phyloP scores from a whole-genome alignment of 2,329 filamentous ascomycete species.

The Stagonosporopsis vannaccii region DNA sequence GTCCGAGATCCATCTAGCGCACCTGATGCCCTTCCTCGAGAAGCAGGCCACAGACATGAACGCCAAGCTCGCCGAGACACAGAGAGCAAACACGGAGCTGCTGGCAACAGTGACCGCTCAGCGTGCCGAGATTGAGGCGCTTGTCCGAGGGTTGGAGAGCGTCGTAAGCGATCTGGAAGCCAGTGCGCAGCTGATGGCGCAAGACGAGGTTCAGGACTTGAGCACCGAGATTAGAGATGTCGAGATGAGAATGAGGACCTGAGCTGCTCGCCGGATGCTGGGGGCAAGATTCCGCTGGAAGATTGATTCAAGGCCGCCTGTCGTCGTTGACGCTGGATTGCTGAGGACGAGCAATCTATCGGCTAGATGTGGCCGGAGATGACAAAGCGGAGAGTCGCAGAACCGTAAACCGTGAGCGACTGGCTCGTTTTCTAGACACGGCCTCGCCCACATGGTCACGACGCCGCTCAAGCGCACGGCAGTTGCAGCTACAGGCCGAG shows the following conservation, averaged over 20 bases:
- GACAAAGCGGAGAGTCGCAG: neutral
- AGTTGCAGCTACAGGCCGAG: neutral
- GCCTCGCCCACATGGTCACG: neutral
- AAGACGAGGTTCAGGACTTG: slow-evolving; percentile 47
- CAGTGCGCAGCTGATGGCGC: slow-evolving; percentile 52
- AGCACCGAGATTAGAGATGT: slow-evolving; percentile 45
- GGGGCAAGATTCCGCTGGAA: neutral
- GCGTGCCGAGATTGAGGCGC: slow-evolving; percentile 62
- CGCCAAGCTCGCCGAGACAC: slow-evolving; percentile 57
- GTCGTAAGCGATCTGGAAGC: slow-evolving; percentile 65
- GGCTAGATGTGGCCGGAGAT: neutral
- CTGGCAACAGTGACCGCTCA: slow-evolving; percentile 61
- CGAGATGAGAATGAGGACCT: slow-evolving; percentile 47
- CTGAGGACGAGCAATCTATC: neutral
- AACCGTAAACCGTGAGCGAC: neutral
- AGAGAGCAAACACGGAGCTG: slow-evolving; percentile 62
- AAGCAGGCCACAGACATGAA: slow-evolving; percentile 59
- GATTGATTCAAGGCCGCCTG: neutral
- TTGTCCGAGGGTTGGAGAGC: slow-evolving; percentile 63
- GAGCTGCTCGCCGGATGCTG: slow-evolving; percentile 10
- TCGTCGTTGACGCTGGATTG: neutral
- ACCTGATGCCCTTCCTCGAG: slow-evolving; percentile 64
- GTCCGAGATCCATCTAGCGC: slow-evolving; percentile 64
- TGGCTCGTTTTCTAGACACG: neutral
- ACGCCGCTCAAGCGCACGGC: neutral